A percentile compares a stretch with the other conserved stretches of the same genome.
These are phyloP conservation scores for Sporisorium exsertum DNA, from an alignment of 1,284 basidiomycete species.

Conservation along the genomic window DNA sequence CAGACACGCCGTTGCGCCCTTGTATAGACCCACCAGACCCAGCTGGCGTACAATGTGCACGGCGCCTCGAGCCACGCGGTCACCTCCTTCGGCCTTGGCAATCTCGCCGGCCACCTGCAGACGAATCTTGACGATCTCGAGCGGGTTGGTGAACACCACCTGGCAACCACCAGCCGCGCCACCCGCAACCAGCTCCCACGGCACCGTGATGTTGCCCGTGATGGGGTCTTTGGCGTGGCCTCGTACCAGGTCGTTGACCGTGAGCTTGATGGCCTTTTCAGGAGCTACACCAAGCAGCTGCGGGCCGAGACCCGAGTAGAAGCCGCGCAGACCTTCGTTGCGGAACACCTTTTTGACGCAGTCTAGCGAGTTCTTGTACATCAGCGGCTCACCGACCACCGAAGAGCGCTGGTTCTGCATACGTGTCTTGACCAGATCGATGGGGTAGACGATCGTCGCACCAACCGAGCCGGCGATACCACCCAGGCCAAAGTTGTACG, in stretches of 20 bases:
- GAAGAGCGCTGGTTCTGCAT: conserved; percentile 88
- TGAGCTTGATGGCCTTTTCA: conserved; percentile 94
- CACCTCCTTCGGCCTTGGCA: conserved; percentile 79
- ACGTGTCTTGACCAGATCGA: conserved; percentile 86
- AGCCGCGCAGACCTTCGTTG: conserved; percentile 91
- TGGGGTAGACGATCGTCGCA: conserved; percentile 92
- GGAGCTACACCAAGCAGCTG: conserved; percentile 97
- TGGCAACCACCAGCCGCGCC: conserved; percentile 94
- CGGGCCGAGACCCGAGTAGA: conserved; percentile 94
- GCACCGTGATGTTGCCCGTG: conserved; percentile 87
- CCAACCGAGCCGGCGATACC: conserved; percentile 91
- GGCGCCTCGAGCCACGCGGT: conserved; percentile 83
- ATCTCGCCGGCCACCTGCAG: conserved; percentile 96
- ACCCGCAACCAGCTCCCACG: conserved; percentile 91
- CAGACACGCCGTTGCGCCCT: conserved; percentile 84
- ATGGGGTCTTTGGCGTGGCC: conserved; percentile 87
- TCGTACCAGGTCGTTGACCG: conserved; percentile 93
- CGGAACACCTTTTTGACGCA: conserved; percentile 93
- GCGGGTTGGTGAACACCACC: conserved; percentile 95
- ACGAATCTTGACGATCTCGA: conserved; percentile 90
- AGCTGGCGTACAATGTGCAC: conserved; percentile 91
- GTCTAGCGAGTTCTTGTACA: conserved; percentile 73
- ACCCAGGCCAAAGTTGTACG: conserved; percentile 88
- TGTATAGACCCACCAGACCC: conserved; percentile 91
- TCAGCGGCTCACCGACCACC: conserved; percentile 66